Conservation (phyloP, 2,329 filamentous ascomycete genomes). For the Alternaria postmessia region DNA sequence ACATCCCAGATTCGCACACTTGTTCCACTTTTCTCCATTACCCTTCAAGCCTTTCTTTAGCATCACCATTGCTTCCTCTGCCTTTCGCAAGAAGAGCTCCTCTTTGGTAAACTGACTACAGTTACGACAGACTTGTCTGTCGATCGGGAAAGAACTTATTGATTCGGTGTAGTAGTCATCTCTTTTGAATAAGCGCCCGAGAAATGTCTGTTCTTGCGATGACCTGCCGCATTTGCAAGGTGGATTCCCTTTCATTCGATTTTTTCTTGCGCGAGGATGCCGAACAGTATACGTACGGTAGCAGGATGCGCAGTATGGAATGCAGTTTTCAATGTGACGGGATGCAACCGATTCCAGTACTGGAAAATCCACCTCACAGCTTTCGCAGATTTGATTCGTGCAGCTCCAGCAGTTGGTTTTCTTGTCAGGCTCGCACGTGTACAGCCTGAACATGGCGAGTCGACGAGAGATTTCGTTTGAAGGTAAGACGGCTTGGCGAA, state of each 20-base stretch:
- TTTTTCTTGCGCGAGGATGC: background rate
- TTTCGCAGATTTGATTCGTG: slow-evolving; percentile 29
- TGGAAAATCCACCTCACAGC: slow-evolving; percentile 17
- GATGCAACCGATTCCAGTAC: slow-evolving; percentile 17
- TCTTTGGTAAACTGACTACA: slow-evolving; percentile 18
- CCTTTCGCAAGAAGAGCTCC: slow-evolving; percentile 18
- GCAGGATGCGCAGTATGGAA: slow-evolving; percentile 34
- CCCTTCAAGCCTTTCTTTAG: slow-evolving; percentile 19
- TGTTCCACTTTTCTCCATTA: slow-evolving; percentile 15
- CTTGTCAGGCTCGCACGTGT: slow-evolving; percentile 25
- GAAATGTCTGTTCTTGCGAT: background rate
- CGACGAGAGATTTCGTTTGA: slow-evolving; percentile 23
- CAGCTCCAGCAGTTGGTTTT: slow-evolving; percentile 35
- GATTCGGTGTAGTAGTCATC: background rate
- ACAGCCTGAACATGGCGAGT: slow-evolving; percentile 26
- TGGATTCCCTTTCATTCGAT: background rate
- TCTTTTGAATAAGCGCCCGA: slow-evolving; percentile 1
- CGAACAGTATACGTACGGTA: slow-evolving; percentile 18
- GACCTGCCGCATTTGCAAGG: slow-evolving; percentile 25
- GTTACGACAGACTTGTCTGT: slow-evolving; percentile 20
- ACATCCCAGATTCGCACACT: slow-evolving; percentile 21
- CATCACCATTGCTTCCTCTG: slow-evolving; percentile 21
- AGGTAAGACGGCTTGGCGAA: slow-evolving; percentile 35
- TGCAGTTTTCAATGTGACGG: slow-evolving; percentile 34
- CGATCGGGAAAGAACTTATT: background rate